Evolutionary conservation across 345 rosid genomes (phyloP).

Genomic region (Eucalyptus shirleyi): DNA sequence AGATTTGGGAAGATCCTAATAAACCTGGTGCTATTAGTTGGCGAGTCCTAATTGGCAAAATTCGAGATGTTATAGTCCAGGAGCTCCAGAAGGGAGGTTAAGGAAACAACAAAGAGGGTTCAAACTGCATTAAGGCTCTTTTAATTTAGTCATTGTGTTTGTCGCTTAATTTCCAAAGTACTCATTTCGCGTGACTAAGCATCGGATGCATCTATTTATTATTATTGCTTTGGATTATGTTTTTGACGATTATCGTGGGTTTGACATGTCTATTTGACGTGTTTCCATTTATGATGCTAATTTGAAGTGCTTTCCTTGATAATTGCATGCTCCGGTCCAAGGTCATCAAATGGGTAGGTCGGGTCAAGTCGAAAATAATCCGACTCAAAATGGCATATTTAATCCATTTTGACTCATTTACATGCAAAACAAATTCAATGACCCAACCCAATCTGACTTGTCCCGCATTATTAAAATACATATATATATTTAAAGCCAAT

Average conservation of each 20-base stretch:
- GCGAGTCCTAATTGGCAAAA: too few relatives aligned
- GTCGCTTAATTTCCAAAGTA: not conserved
- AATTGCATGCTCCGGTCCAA: not conserved
- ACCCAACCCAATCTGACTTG: rapidly evolving
- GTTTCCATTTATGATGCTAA: not conserved
- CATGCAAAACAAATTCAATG: too few relatives aligned
- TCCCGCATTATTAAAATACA: too few relatives aligned
- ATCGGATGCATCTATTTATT: not conserved
- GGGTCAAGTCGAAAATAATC: too few relatives aligned
- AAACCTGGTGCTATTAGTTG: not conserved
- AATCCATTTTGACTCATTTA: too few relatives aligned
- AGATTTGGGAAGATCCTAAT: not conserved
- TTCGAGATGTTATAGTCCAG: not conserved
- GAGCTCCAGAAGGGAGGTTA: not conserved
- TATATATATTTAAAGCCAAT: too few relatives aligned
- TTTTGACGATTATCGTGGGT: not conserved
- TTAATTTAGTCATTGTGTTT: not conserved
- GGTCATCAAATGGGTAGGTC: too few relatives aligned
- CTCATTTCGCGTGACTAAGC: not conserved
- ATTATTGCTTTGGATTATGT: not conserved
- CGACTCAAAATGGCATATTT: too few relatives aligned
- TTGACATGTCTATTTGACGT: not conserved
- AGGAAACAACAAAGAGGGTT: not conserved
- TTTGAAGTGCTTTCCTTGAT: not conserved
- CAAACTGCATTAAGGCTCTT: not conserved